Conservation (phyloP, 2,329 filamentous ascomycete genomes). For the Penicillium polonicum region DNA sequence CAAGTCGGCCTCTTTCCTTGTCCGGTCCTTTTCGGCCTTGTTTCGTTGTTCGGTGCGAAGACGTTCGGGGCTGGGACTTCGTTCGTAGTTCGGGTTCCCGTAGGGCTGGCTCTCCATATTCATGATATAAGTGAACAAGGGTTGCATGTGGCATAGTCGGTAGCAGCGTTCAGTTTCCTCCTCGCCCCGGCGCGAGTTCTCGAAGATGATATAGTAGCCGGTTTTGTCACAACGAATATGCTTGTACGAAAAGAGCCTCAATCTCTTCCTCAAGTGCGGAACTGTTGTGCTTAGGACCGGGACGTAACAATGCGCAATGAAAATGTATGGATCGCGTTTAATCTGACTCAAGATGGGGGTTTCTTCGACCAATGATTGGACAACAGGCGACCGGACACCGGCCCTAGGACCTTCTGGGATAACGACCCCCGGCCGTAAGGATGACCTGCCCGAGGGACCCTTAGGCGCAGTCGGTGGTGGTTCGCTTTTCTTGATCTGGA, state of each 20-base stretch:
- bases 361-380: conserved; percentile 60
- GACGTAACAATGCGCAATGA: conserved; percentile 81
- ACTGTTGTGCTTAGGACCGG: conserved; percentile 83
- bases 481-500: conserved; percentile 52
- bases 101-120: conserved; percentile 78
- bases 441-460: conserved; percentile 67
- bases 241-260: conserved; percentile 78
- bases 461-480: conserved; percentile 84
- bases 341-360: conserved; percentile 68
- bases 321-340: conserved; percentile 81
- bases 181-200: conserved; percentile 72
- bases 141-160: conserved; percentile 72
- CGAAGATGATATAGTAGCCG: conserved; percentile 91
- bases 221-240: conserved; percentile 79
- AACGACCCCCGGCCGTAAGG: conserved; percentile 33
- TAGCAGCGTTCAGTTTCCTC: conserved; percentile 80
- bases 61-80: conserved; percentile 47
- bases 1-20: conserved; percentile 70
- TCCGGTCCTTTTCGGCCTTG: conserved; percentile 65
- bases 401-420: conserved; percentile 44
- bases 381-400: conserved; percentile 30
- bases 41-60: conserved; percentile 52
- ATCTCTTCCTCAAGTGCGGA: conserved; percentile 82
- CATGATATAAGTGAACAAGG: conserved; percentile 91
- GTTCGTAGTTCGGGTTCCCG: conserved; percentile 63